Base-by-base conservation (phyloP, 306 rosid species). In the Aeschynomene evenia region DNA sequence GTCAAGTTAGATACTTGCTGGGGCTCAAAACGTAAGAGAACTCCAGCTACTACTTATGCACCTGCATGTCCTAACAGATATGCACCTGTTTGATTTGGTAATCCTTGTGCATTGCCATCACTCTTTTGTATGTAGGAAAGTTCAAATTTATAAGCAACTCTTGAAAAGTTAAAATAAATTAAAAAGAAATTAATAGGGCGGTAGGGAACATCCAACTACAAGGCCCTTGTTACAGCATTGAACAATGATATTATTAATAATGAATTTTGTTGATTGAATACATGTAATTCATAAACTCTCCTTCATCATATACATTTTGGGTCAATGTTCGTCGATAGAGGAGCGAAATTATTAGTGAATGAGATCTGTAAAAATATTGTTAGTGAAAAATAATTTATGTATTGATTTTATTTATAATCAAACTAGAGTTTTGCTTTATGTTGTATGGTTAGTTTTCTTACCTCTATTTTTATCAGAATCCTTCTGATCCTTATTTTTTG, bases 11-110 rank as follows among this genome's bases (percentile, higher is more conserved):
- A 79, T 8, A 31, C 79, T 50, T 71, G 75, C 78, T 88, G 95
- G 95, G 91, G 91, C 59, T 70, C 80, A 29, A 88, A 84, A 73
- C 89, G 89, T 55, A 84, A 76, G 83, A 82, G 95, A 78, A 83
- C 88, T 10, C 45, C 83, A 42, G 70, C 74, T n/a, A n/a, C n/a
- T n/a, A n/a, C n/a, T n/a, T n/a, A n/a, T n/a, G n/a, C n/a, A n/a
- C n/a, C n/a, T 61, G 66, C 84, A 67, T 76, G 76, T 73, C 28
- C 71, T 51, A 74, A 76, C 11, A 58, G 73, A 71, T n/a, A 68
- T 34, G 59, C 80, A 26, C 59, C 80, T 23, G 66, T 75, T 39
- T 72, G 77, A 82, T 68, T 77, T 48, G 24, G 23, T 16, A 48
- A 13, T 22, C 49, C 23, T 16, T 48, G 52, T 60, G 46, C 11